Base-by-base conservation (phyloP, 2,329 filamentous ascomycete genomes). In the Exophiala xenobiotica region DNA sequence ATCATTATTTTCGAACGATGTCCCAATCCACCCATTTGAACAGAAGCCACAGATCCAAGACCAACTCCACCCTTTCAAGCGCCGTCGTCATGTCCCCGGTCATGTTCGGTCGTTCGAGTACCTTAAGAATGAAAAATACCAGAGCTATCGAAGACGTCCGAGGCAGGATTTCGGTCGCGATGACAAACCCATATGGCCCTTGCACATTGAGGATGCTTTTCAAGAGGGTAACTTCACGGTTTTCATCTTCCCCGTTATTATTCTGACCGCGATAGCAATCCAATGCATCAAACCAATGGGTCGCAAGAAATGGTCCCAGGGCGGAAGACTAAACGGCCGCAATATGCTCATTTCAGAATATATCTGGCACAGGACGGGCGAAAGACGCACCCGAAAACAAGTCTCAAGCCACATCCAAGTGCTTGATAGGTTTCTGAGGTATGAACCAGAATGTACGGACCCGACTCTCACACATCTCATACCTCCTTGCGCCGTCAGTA, bases 351-450 rank as follows among this genome's bases (percentile, higher is more conserved):
- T 85, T 54, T 74, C 80, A 18, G 74, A 81, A 59, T 79, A 76
- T 46, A 83, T 85, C 53, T 68, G 71, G 57, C 74, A 74, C 49
- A 69, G 74, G 51, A 83, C 80, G 5, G 79, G 80, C 18, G 75
- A 76, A 49, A 63, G 61, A 20, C 71, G 81, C 46, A 68, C 66
- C 12, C 72, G 81, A 44, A 85, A 85, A 64, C 79, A 84, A 61
- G 78, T 85, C 3, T 84, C 81, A 0, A 85, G 81, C 60, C 81
- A 85, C 62, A 75, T 84, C 20, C 81, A 85, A 65, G 80, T 84
- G 2, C 69, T 85, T 16, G 81, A 81, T 63, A 74, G 73, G 9
- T 77, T 80, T 53, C 68, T 83, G 29, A 71, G 73, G 56, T 71
- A 74, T 4, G 74, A 80, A 54, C 74, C 75, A 22, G 68, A 74